phyloP scores from a whole-genome alignment of 2,329 filamentous ascomycete species.

The Botrytis elliptica region DNA sequence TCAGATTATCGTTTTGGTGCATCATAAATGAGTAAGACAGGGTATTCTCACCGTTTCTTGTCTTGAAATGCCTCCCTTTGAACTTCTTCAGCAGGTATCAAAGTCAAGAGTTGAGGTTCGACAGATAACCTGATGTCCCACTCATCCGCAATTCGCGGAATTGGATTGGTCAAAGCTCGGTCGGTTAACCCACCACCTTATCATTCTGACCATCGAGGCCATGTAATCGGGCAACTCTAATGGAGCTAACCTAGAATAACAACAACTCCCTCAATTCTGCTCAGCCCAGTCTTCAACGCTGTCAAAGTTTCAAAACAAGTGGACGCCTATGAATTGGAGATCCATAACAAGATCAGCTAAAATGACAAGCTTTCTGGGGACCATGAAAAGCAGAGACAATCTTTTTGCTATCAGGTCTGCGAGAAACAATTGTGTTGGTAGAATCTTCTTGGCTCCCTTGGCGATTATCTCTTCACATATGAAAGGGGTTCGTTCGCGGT shows the following conservation, averaged over 20 bases:
- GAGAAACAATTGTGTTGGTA: conserved; percentile 32
- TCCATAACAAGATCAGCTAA: not conserved
- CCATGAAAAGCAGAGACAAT: conserved; percentile 45
- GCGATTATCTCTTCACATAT: not conserved
- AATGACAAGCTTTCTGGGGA: not conserved
- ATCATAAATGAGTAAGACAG: not conserved
- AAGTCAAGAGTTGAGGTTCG: not conserved
- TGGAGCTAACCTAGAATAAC: not conserved
- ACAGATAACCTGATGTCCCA: not conserved
- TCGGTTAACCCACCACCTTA: not conserved
- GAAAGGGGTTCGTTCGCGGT: not conserved
- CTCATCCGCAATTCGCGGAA: not conserved
- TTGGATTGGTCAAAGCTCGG: not conserved
- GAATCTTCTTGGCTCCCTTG: not conserved
- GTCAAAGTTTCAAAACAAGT: not conserved
- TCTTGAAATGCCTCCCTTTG: not conserved
- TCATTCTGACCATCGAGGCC: not conserved
- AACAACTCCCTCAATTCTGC: conserved; percentile 13
- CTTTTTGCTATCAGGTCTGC: conserved; percentile 38
- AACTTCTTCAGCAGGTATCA: not conserved
- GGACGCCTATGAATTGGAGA: not conserved
- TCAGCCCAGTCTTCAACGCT: not conserved
- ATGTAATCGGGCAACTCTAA: not conserved
- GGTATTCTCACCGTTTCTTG: too few relatives aligned
- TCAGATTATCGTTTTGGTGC: not conserved